Evolutionary conservation across 1,284 basidiomycete genomes (phyloP).

Genomic region (Ceratobasidium sp.): DNA sequence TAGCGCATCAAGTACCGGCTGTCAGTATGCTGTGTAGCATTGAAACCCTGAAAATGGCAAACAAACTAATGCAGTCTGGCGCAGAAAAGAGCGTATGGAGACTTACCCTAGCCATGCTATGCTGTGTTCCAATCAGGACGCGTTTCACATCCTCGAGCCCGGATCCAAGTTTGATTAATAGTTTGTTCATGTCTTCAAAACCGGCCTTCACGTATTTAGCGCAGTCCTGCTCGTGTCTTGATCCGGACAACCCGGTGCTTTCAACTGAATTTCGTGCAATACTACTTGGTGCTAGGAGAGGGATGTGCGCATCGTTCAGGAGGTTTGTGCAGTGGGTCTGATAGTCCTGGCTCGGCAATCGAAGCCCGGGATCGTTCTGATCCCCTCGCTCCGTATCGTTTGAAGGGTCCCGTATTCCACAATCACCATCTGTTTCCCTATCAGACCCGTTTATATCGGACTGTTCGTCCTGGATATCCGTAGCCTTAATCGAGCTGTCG

Average conservation of each 20-base stretch:
- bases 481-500: neutral
- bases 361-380: no score
- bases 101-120: constrained; percentile 3
- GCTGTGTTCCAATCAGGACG: constrained; percentile 16
- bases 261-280: neutral
- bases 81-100: neutral
- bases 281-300: no score
- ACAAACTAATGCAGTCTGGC: neutral
- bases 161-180: neutral
- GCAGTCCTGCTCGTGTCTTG: neutral
- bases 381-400: no score
- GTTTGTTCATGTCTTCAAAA: neutral
- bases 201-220: neutral
- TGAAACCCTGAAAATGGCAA: neutral
- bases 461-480: neutral
- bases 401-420: no score
- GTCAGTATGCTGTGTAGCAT: neutral
- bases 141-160: neutral
- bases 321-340: no score
- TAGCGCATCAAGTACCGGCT: neutral
- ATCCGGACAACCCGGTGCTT: neutral
- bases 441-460: neutral
- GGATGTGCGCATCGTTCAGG: no score
- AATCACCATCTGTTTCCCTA: no score
- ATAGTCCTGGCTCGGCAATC: no score